phyloP scores from a whole-genome alignment of 2,329 filamentous ascomycete species.

The Pyrenochaeta sp. region DNA sequence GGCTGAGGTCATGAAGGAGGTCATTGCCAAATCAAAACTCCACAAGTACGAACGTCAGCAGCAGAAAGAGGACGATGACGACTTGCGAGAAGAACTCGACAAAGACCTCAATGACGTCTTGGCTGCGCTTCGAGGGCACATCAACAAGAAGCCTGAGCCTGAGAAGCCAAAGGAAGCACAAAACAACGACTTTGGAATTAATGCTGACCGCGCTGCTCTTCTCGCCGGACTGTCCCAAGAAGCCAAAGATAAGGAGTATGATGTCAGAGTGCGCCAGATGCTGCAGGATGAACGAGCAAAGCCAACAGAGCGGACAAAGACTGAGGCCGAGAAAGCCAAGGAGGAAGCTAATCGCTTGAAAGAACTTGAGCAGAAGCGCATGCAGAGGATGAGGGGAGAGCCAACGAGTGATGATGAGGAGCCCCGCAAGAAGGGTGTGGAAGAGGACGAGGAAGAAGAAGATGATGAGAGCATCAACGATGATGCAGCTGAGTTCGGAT shows the following conservation, averaged over 20 bases:
- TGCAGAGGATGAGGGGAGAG: slow-evolving; percentile 87
- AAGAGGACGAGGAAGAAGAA: slow-evolving; percentile 47
- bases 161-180: slow-evolving; percentile 52
- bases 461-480: slow-evolving; percentile 49
- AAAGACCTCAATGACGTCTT: slow-evolving; percentile 81
- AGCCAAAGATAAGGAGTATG: slow-evolving; percentile 85
- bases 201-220: slow-evolving; percentile 69
- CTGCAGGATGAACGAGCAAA: slow-evolving; percentile 84
- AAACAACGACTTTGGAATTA: slow-evolving; percentile 54
- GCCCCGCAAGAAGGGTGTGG: slow-evolving; percentile 52
- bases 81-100: slow-evolving; percentile 82
- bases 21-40: slow-evolving; percentile 95
- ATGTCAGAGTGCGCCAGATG: slow-evolving; percentile 80
- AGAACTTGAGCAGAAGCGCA: slow-evolving; percentile 81
- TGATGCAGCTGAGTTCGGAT: slow-evolving; percentile 68
- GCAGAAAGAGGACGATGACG: slow-evolving; percentile 91
- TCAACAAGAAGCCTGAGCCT: slow-evolving; percentile 55
- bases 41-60: slow-evolving; percentile 95
- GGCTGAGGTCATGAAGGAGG: slow-evolving; percentile 96
- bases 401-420: slow-evolving; percentile 74
- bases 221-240: slow-evolving; percentile 68
- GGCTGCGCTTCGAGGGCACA: slow-evolving; percentile 69
- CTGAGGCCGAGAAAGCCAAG: slow-evolving; percentile 54
- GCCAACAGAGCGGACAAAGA: slow-evolving; percentile 88
- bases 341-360: slow-evolving; percentile 80